A percentile compares a stretch with the other conserved stretches of the same genome.
phyloP scores from a whole-genome alignment of 768 basidiomycete species.

The Wakefieldia striispora region DNA sequence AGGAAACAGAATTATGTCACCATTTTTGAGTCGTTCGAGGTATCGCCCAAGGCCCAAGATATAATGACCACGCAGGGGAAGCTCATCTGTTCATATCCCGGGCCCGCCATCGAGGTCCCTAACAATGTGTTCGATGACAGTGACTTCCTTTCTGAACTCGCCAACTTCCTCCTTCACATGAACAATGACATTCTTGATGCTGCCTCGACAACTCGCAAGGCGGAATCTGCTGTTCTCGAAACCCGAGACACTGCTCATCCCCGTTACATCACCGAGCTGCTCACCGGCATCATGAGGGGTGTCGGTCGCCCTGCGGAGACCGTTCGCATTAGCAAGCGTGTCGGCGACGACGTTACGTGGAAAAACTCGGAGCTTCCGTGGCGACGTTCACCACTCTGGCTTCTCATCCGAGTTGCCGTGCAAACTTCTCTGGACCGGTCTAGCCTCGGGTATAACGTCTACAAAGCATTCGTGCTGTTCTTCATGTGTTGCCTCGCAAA shows the following conservation, averaged over 20 bases:
- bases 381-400: conserved; percentile 39
- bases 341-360: conserved; percentile 32
- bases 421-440: conserved; percentile 29
- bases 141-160: conserved; percentile 33
- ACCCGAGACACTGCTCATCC: conserved; percentile 31
- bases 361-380: conserved; percentile 26
- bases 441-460: conserved; percentile 21
- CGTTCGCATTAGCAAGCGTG: conserved; percentile 30
- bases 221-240: conserved; percentile 18
- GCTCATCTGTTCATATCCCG: conserved; percentile 43
- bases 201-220: conserved; percentile 25
- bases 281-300: conserved; percentile 43
- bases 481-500: conserved; percentile 32
- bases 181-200: conserved; percentile 32
- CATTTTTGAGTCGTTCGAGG: conserved; percentile 46
- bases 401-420: conserved; percentile 32
- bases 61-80: conserved; percentile 41
- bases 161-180: conserved; percentile 35
- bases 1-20: conserved; percentile 23
- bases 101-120: conserved; percentile 38
- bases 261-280: conserved; percentile 44
- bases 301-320: conserved; percentile 21
- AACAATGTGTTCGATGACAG: conserved; percentile 24
- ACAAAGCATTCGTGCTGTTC: conserved; percentile 50
- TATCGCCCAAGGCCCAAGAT: conserved; percentile 30